Evolutionary conservation across 2,329 filamentous ascomycete species (phyloP).

Genomic region (Sphaerulina musiva): DNA sequence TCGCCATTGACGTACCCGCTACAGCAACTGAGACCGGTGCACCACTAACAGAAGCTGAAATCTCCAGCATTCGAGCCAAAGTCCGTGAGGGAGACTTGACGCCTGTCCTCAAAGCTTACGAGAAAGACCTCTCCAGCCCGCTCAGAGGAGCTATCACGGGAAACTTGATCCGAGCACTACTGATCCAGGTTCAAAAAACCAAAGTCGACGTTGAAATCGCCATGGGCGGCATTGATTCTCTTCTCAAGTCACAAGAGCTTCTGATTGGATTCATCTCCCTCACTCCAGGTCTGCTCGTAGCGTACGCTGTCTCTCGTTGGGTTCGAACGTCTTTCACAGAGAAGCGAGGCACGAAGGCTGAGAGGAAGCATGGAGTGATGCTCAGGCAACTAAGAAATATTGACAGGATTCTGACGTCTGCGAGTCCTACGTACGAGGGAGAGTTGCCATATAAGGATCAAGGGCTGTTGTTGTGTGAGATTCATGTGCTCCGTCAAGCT

Average conservation of each 20-base stretch:
- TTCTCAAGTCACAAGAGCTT: slow-evolving; percentile 92
- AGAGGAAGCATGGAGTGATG: slow-evolving; percentile 61
- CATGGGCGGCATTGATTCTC: slow-evolving; percentile 87
- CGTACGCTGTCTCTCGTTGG: slow-evolving; percentile 67
- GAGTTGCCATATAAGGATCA: slow-evolving; percentile 88
- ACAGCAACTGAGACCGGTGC: slow-evolving; percentile 43
- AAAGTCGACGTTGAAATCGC: slow-evolving; percentile 97
- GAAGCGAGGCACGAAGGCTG: slow-evolving; percentile 60
- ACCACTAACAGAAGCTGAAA: slow-evolving; percentile 58
- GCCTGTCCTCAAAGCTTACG: slow-evolving; percentile 82
- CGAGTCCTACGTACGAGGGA: slow-evolving; percentile 59
- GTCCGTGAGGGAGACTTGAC: slow-evolving; percentile 91
- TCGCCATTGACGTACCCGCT: slow-evolving; percentile 74
- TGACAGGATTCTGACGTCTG: slow-evolving; percentile 56
- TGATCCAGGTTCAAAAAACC: slow-evolving; percentile 97
- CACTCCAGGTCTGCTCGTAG: slow-evolving; percentile 86
- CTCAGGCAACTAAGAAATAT: slow-evolving; percentile 79
- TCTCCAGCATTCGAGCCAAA: slow-evolving; percentile 67
- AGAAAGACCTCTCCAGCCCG: slow-evolving; percentile 76
- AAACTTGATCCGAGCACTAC: slow-evolving; percentile 78
- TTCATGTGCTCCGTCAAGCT: slow-evolving; percentile 70
- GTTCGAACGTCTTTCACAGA: slow-evolving; percentile 62
- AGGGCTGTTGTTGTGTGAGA: slow-evolving; percentile 81
- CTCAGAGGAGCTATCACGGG: slow-evolving; percentile 76
- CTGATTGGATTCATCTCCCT: slow-evolving; percentile 96